These are phyloP conservation scores for Aspergillus amoenus DNA, from an alignment of 2,329 filamentous ascomycete genomes.

Conservation along the genomic window DNA sequence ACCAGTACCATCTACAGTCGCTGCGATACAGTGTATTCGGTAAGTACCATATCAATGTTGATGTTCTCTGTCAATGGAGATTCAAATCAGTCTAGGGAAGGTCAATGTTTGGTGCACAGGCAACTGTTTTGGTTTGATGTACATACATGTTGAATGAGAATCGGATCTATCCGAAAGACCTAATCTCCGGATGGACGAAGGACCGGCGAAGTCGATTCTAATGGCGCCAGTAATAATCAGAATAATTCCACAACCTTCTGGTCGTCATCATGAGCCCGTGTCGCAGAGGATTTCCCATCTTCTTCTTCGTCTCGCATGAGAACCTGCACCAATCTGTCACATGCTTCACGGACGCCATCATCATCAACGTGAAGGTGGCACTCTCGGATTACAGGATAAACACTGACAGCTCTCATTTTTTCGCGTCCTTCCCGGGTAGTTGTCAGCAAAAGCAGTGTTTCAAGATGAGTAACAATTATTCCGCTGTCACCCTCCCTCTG, in stretches of 20 bases:
- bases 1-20: too few relatives aligned
- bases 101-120: too few relatives aligned
- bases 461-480: conserved; percentile 83
- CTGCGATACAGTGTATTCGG: too few relatives aligned
- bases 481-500: conserved; percentile 72
- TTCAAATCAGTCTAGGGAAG: too few relatives aligned
- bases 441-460: conserved; percentile 80
- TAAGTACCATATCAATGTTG: too few relatives aligned
- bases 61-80: too few relatives aligned
- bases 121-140: too few relatives aligned
- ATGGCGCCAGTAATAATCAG: conserved; percentile 24
- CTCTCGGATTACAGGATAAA: conserved; percentile 88
- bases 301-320: conserved; percentile 77
- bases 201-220: background rate
- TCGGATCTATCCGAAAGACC: background rate
- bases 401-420: conserved; percentile 69
- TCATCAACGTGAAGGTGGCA: conserved; percentile 75
- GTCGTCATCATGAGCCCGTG: conserved; percentile 43
- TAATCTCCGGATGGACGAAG: background rate
- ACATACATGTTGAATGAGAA: too few relatives aligned
- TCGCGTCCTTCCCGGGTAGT: conserved; percentile 75
- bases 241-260: conserved; percentile 48
- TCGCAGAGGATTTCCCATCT: conserved; percentile 44
- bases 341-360: conserved; percentile 78
- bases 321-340: conserved; percentile 86